Conservation (phyloP, 2,329 filamentous ascomycete genomes). For the Bipolaris bicolor region DNA sequence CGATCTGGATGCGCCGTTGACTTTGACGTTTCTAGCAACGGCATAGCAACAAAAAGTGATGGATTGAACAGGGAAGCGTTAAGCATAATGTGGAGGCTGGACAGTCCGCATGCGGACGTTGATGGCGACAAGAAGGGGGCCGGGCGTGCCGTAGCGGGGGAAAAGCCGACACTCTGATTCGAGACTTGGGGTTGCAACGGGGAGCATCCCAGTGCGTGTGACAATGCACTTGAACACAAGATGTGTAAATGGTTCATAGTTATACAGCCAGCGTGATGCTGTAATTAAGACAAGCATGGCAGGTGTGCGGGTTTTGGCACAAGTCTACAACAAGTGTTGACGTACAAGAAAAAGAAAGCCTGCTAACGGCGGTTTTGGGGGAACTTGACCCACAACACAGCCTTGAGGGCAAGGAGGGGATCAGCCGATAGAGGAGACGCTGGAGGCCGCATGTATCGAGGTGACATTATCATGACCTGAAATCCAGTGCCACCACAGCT, state of each 20-base stretch:
- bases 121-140: slow-evolving; percentile 6
- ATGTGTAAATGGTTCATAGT: slow-evolving; percentile 7
- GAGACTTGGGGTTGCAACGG: slow-evolving; percentile 2
- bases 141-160: slow-evolving; percentile 9
- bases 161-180: slow-evolving; percentile 5
- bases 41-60: not conserved
- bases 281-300: not conserved
- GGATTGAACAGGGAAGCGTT: not conserved
- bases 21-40: slow-evolving; percentile 8
- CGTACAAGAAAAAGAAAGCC: no score
- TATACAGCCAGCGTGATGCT: not conserved
- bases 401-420: no score
- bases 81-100: not conserved
- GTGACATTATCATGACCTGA: slow-evolving; percentile 6
- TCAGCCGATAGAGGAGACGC: no score
- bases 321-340: no score
- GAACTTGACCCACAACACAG: no score
- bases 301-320: not conserved
- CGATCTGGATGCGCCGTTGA: slow-evolving; percentile 4
- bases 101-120: slow-evolving; percentile 5
- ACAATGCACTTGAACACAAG: slow-evolving; percentile 7
- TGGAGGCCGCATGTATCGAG: slow-evolving; percentile 1
- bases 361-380: no score
- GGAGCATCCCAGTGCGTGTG: slow-evolving; percentile 1
- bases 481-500: not conserved